Conservation (phyloP, 495 filamentous ascomycete species). For the Darksidea phi region DNA sequence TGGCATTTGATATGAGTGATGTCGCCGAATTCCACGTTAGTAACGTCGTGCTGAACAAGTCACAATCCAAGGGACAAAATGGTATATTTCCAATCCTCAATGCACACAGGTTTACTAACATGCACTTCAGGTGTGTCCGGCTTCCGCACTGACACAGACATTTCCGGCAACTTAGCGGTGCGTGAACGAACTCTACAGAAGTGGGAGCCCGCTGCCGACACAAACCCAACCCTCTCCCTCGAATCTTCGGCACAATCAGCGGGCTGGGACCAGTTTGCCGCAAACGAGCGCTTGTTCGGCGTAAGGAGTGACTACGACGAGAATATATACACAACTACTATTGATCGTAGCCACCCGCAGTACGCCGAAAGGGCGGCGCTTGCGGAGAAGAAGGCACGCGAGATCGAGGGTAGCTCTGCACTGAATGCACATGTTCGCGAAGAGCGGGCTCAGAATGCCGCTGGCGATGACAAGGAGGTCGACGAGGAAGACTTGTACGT, state of each 20-base stretch:
- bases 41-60: conserved; percentile 53
- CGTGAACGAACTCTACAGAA: conserved; percentile 76
- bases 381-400: conserved; percentile 80
- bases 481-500: conserved; percentile 91
- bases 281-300: conserved; percentile 83
- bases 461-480: conserved; percentile 60
- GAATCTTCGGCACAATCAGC: conserved; percentile 52
- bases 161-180: conserved; percentile 67
- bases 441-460: conserved; percentile 69
- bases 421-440: conserved; percentile 81
- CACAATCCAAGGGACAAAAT: conserved; percentile 61
- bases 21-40: conserved; percentile 64
- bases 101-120: conserved; percentile 6
- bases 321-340: conserved; percentile 86
- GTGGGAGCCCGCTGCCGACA: conserved; percentile 73
- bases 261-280: conserved; percentile 90
- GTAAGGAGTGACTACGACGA: conserved; percentile 86
- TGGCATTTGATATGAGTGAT: conserved; percentile 81
- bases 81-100: conserved; percentile 53
- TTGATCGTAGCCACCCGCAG: conserved; percentile 76
- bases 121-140: conserved; percentile 46
- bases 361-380: conserved; percentile 74
- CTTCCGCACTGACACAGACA: conserved; percentile 87
- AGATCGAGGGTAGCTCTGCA: conserved; percentile 72
- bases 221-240: conserved; percentile 63